These are phyloP conservation scores for Backusella parvicylindrica DNA, from an alignment of 192 early-diverging fungal genomes.

Conservation along the genomic window DNA sequence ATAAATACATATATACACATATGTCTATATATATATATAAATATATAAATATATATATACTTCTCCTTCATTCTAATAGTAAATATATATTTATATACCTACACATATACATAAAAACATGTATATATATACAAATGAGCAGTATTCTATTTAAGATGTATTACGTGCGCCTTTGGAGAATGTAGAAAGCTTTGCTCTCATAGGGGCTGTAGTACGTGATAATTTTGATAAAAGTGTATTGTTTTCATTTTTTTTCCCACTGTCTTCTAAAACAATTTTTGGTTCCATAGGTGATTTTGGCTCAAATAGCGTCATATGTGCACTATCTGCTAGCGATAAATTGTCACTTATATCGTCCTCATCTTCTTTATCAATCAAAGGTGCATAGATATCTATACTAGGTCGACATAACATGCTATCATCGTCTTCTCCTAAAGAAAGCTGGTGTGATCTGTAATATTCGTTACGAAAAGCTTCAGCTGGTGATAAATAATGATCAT, in stretches of 20 bases:
- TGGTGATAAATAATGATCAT: constrained; percentile 9
- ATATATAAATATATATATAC: background rate
- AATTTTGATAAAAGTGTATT: constrained; percentile 24
- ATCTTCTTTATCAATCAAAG: background rate
- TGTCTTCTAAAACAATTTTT: constrained; percentile 8
- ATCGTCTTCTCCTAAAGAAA: background rate
- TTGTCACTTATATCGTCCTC: background rate
- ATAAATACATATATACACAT: background rate
- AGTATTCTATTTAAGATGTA: background rate
- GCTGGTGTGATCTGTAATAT: constrained; percentile 27
- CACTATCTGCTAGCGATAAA: background rate
- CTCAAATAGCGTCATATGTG: constrained; percentile 1
- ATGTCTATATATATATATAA: constrained; percentile 1
- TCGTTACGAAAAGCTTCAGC: constrained; percentile 29
- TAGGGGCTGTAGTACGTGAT: constrained; percentile 28
- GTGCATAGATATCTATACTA: background rate
- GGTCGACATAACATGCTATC: constrained; percentile 19
- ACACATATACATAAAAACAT: background rate
- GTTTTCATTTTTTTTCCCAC: background rate
- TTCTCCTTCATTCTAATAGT: constrained; percentile 1
- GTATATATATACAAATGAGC: background rate
- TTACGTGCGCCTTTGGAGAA: constrained; percentile 16
- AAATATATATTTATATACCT: constrained; percentile 1
- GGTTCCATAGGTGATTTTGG: background rate
- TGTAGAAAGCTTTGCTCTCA: constrained; percentile 31